Base-by-base conservation (phyloP, 108 stramenopile genomes). In the Nitzschia inconspicua region DNA sequence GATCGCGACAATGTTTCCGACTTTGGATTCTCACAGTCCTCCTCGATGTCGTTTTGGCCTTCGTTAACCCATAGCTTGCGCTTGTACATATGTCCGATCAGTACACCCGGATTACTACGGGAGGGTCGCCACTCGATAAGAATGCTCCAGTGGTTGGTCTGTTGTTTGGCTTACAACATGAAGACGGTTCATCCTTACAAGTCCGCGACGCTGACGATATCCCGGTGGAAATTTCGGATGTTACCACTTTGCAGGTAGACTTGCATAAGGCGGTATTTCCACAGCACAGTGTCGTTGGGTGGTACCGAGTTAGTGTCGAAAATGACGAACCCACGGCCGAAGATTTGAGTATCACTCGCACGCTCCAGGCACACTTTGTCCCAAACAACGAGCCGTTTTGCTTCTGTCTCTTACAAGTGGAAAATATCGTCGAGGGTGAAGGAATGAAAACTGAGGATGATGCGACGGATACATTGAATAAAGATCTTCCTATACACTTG, bases 11-110 rank as follows among this genome's bases (percentile, higher is more conserved):
- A 7, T 44, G 2, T 28, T 44, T 30, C 7, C 1, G 22, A 36
- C 14, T 20, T 22, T 44, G 44, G 0, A 24, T 1, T 36, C 44
- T 19, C 42, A 48, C 19, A 23, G 36, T 47, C 28, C 23, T 35
- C 24, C 44, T 18, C 30, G 34, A 5, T 48, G 25, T 27, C 29
- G 10, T 20, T 43, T 32, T 19, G 3, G 0, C 44, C 23, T 44
- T 60, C 40, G 44, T 44, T 4, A 23, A 20, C 20, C 47, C 14
- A 24, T 54, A 78, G 82, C 78, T 92, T 30, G 81, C 91, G 35
- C 74, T 92, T 57, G 85, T 92, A 30, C 76, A 83, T 51, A 92
- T 92, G 66, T 81, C 85, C 20, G 91, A 92, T 62, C 91, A 92
- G 46, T 88, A 85, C 59, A 92, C 91, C 6, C 82, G 87, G 16